Conservation (phyloP, 345 rosid genomes). For the Bruguiera sexangula region DNA sequence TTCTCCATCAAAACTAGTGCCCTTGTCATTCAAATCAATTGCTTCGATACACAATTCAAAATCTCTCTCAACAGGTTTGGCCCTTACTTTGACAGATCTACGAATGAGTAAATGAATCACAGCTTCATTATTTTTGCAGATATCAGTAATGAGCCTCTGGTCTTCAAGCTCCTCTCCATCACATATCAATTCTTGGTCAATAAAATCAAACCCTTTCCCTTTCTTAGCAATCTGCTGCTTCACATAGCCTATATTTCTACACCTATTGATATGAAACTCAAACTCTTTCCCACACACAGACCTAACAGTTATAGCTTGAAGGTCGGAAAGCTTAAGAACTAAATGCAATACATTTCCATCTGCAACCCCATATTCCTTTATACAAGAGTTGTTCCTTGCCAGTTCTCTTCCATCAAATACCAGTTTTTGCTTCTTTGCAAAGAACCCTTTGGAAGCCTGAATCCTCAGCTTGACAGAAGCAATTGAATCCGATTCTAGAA, state of each 20-base stretch:
- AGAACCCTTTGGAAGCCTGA: constrained; percentile 58
- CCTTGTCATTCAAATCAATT: constrained; percentile 23
- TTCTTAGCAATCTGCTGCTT: constrained; percentile 63
- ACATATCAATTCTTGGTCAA: constrained; percentile 57
- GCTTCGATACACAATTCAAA: constrained; percentile 54
- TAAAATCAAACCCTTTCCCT: constrained; percentile 41
- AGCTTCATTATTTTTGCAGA: constrained; percentile 47
- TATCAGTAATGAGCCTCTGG: constrained; percentile 61
- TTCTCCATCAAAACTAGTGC: constrained; percentile 21
- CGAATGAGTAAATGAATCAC: constrained; percentile 60
- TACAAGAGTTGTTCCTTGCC: constrained; percentile 44
- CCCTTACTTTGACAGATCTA: constrained; percentile 55
- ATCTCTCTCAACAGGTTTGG: constrained; percentile 46
- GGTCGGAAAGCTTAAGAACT: constrained; percentile 62
- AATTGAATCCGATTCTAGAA: constrained; percentile 69
- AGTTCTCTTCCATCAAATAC: constrained; percentile 59
- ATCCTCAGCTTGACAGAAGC: constrained; percentile 77
- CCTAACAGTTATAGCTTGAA: constrained; percentile 57
- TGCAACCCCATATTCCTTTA: constrained; percentile 52
- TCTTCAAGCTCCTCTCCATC: constrained; percentile 84
- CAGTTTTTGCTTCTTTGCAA: constrained; percentile 64
- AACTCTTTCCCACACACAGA: constrained; percentile 64
- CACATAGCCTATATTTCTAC: constrained; percentile 67
- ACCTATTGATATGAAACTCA: constrained; percentile 54
- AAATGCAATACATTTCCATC: constrained; percentile 67